Base-by-base conservation (phyloP, 345 rosid genomes). In the Eucalyptus cloeziana region DNA sequence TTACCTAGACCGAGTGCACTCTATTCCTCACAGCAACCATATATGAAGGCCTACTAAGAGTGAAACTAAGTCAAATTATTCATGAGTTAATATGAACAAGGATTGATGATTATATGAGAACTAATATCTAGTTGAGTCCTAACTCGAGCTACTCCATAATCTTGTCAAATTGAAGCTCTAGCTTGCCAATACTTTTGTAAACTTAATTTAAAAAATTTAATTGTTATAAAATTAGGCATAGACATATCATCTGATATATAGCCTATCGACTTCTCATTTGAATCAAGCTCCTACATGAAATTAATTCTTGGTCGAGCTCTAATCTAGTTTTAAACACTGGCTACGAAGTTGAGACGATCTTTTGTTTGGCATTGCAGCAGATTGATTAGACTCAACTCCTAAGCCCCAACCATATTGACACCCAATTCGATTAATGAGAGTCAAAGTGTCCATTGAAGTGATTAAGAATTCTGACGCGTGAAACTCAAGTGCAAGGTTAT, bases 291-390 rank as follows among this genome's bases (percentile, higher is more conserved):
- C 8, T 12, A 11, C 17, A 62, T 27, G 16, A 62, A 13, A 12
- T n/a, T n/a, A 56, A 21, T 54, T 21, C 60, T 54, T 54, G 49
- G 49, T 54, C 10, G 25, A 64, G 17, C 37, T 64, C 21, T 14
- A n/a, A 64, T 64, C 9, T 52, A 52, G 56, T 17, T 52, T 52
- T 52, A 4, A 64, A 64, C 21, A n/a, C 40, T 16, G 9, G 33
- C 19, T 7, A 15, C 1, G 76, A 8, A n/a, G 40, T 13, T 64
- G 76, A 14, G 21, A 8, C 3, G 0, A 4, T 3, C 10, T 64
- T 15, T 4, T 2, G 19, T 64, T 67, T n/a, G 40, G 40, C 3
- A 0, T 5, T n/a, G 8, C 3, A 64, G 4, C 5, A 16, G 0
- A n/a, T 64, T 8, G 5, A 64, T 64, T 62, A 7, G 76, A 14